Base-by-base conservation (phyloP, 345 rosid species). In the Barbarea vulgaris region DNA sequence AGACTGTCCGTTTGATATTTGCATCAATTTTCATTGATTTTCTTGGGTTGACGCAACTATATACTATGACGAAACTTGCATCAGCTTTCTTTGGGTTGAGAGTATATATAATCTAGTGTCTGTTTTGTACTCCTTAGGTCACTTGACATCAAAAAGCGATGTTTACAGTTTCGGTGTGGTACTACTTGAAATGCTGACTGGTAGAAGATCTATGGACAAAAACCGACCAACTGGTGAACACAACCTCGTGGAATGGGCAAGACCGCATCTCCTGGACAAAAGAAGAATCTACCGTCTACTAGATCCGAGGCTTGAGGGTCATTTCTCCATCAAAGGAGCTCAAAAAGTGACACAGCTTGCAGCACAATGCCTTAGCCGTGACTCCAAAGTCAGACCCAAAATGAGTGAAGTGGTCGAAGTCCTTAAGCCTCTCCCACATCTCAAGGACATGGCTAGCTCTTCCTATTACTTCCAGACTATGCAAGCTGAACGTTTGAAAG, bases 141-240 rank as follows among this genome's bases (percentile, higher is more conserved):
- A 90, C 83, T 88, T 90, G 69, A 90, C 96, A 67, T 90, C 96
- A 56, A 88, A 80, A 81, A 90, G 96, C 51, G 96, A 90, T 15
- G 93, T 90, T 13, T 90, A 90, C 85, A 90, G 96, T 77, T 90
- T 90, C 19, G 96, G 93, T 27, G 96, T 90, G 60, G 96, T 90
- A 58, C 79, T 90, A 50, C 93, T 90, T 1, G 96, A 90, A 85
- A 88, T 90, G 88, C 67, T 90, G 61, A 86, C 88, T 47, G 96
- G 96, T 50, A 82, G 96, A 74, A 85, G 96, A 82, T 90, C 96
- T 28, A 90, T 90, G 93, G 96, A 90, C 74, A 90, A 90, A 81
- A 90, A 79, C 82, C 78, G 93, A 51, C 96, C 93, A 4, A 90
- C 80, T 53, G 92, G 93, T n/a, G 93, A 90, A 48, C 92, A 90